Base-by-base conservation (phyloP, 306 rosid species). In the Sesbania bispinosa region DNA sequence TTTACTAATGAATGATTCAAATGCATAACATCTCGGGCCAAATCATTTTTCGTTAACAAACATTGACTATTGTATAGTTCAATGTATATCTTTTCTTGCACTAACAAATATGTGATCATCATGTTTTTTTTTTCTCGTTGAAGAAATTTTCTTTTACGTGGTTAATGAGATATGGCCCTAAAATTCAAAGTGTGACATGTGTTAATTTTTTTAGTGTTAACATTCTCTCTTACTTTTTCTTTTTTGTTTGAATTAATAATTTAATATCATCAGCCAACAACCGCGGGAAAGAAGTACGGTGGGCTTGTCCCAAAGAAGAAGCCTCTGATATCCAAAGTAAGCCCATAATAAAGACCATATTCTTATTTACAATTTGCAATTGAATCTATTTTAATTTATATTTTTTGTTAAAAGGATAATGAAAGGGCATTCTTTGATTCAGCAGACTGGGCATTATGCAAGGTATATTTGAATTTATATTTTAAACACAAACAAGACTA, bases 341-440 rank as follows among this genome's bases (percentile, higher is more conserved):
- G 82, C 33, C 59, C 69, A 68, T 35, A 23, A n/a, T n/a, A n/a
- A n/a, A n/a, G n/a, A n/a, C n/a, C n/a, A n/a, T n/a, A n/a, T n/a
- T 55, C 19, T 63, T 7, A 5, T 11, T 55, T 27, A 41, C 30
- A 53, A 64, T n/a, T 53, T 65, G 15, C 53, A 13, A 16, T 7
- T 15, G n/a, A 71, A 43, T 54, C 30, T 46, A 48, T 73, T 55
- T 43, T 43, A 29, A 27, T 41, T 41, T 39, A 0, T 36, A 10
- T 3, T 23, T 13, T 41, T 66, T 52, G 33, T 23, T 20, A 16
- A 19, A 69, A 90, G 98, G 92, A 87, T 77, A 88, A 84, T 62
- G 93, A 93, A 80, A 91, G 97, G 53, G 98, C 97, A 50, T 93
- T 88, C 80, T 93, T 93, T 76, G 98, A 93, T 77, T 93, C 98